Evolutionary conservation across 2,329 filamentous ascomycete genomes (phyloP).

Genomic region (Penicillium sp.): DNA sequence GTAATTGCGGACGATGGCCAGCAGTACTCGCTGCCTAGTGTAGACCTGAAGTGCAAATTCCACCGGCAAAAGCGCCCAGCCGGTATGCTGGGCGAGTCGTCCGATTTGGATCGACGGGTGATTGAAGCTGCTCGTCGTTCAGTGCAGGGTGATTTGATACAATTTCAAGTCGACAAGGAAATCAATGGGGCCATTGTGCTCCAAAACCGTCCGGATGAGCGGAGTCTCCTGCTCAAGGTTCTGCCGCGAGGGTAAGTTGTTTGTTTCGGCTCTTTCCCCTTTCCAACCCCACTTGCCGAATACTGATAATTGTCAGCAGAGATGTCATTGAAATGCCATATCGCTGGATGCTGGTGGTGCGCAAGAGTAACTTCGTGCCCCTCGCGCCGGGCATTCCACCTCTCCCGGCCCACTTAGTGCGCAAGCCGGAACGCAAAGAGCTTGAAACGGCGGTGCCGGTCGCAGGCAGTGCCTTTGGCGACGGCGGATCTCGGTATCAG

Average conservation of each 20-base stretch:
- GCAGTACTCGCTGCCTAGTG: slow-evolving; percentile 86
- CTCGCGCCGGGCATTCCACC: slow-evolving; percentile 45
- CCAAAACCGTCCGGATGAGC: slow-evolving; percentile 72
- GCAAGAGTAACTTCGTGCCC: slow-evolving; percentile 47
- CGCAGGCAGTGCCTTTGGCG: slow-evolving; percentile 62
- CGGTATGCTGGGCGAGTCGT: slow-evolving; percentile 60
- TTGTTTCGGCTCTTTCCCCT: slow-evolving; percentile 3
- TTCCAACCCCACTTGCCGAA: slow-evolving; percentile 5
- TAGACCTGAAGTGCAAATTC: slow-evolving; percentile 91
- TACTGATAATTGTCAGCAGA: slow-evolving; percentile 36
- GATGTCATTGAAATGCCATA: slow-evolving; percentile 59
- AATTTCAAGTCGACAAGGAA: slow-evolving; percentile 78
- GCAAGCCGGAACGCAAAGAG: slow-evolving; percentile 51
- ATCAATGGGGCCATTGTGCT: slow-evolving; percentile 87
- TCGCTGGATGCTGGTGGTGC: slow-evolving; percentile 47
- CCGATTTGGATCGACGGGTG: slow-evolving; percentile 67
- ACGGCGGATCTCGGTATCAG: slow-evolving; percentile 52
- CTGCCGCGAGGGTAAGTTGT: slow-evolving; percentile 71
- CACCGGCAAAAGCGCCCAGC: slow-evolving; percentile 83
- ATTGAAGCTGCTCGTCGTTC: slow-evolving; percentile 63
- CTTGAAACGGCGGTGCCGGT: slow-evolving; percentile 58
- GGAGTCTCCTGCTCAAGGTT: slow-evolving; percentile 71
- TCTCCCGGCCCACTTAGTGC: slow-evolving; percentile 45
- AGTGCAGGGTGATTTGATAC: slow-evolving; percentile 69
- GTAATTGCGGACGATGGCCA: slow-evolving; percentile 85